phyloP scores from a whole-genome alignment of 2,329 filamentous ascomycete species.

The Hymenoscyphus repandus region DNA sequence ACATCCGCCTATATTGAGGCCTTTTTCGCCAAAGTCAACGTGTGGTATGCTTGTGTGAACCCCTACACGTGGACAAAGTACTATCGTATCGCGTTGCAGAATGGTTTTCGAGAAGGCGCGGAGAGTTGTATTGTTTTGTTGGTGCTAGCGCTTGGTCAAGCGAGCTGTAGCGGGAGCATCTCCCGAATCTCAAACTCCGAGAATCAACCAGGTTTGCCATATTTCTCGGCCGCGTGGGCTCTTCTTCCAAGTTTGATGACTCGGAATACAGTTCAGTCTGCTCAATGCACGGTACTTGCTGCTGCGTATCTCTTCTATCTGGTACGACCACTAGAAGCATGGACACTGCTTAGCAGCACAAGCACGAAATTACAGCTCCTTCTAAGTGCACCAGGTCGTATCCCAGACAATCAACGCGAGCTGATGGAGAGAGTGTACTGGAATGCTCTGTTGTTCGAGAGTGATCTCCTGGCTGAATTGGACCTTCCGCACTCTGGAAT shows the following conservation, averaged over 20 bases:
- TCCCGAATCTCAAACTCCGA: slow-evolving; percentile 63
- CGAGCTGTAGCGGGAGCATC: slow-evolving; percentile 70
- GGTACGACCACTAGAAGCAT: slow-evolving; percentile 76
- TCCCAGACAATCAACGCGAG: slow-evolving; percentile 66
- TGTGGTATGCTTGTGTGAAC: slow-evolving; percentile 83
- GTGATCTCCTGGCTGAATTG: slow-evolving; percentile 71
- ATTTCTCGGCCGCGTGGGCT: slow-evolving; percentile 76
- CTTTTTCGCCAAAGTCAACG: slow-evolving; percentile 75
- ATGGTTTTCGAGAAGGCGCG: slow-evolving; percentile 70
- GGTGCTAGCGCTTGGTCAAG: slow-evolving; percentile 71
- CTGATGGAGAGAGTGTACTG: slow-evolving; percentile 76
- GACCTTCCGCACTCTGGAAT: slow-evolving; percentile 80
- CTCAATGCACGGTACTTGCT: slow-evolving; percentile 75
- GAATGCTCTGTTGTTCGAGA: slow-evolving; percentile 78
- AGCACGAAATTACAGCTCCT: slow-evolving; percentile 78
- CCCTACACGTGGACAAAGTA: slow-evolving; percentile 74
- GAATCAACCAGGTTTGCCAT: slow-evolving; percentile 70
- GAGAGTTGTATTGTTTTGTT: slow-evolving; percentile 79
- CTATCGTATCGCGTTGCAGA: slow-evolving; percentile 69
- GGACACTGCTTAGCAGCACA: slow-evolving; percentile 73
- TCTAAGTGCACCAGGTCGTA: slow-evolving; percentile 65
- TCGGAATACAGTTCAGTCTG: slow-evolving; percentile 69
- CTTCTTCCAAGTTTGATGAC: slow-evolving; percentile 75
- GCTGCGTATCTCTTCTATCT: slow-evolving; percentile 80
- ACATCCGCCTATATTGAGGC: slow-evolving; percentile 70